A percentile compares a stretch with the other conserved stretches of the same genome.
These are phyloP conservation scores for Dichotomocladium elegans DNA, from an alignment of 371 early-diverging fungal species.

Conservation along the genomic window DNA sequence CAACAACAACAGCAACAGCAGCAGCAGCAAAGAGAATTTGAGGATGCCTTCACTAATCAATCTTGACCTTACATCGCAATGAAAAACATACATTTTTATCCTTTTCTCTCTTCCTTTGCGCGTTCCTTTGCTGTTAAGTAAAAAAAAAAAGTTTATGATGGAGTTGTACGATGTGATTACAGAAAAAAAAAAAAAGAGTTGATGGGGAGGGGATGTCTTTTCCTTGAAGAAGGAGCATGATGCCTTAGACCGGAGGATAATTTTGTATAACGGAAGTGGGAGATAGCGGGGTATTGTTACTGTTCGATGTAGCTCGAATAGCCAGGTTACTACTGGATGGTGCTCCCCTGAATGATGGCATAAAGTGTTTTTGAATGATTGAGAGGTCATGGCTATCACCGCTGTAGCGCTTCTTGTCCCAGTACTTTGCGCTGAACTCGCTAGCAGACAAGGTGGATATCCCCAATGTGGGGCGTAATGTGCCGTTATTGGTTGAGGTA, in stretches of 20 bases:
- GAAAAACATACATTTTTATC: background rate
- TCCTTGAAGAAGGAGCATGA: background rate
- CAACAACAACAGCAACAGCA: constrained; percentile 22
- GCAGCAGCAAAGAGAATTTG: constrained; percentile 20
- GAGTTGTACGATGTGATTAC: background rate
- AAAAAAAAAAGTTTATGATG: background rate
- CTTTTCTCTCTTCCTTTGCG: background rate
- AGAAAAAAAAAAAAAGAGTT: no score
- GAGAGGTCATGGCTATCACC: constrained; percentile 21
- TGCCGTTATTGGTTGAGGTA: background rate
- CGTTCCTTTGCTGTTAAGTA: background rate
- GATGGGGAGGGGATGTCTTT: background rate
- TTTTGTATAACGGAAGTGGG: background rate
- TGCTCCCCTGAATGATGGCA: constrained; percentile 8
- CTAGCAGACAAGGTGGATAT: constrained; percentile 11
- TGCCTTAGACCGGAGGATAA: background rate
- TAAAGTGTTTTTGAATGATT: background rate
- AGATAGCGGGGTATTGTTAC: background rate
- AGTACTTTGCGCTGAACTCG: constrained; percentile 11
- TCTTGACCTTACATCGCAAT: background rate
- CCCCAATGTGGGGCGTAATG: background rate
- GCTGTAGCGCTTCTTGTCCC: constrained; percentile 27
- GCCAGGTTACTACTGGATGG: constrained; percentile 15
- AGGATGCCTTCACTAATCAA: constrained; percentile 15
- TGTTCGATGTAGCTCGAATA: background rate